These are phyloP conservation scores for Bertia moriformis DNA, from an alignment of 2,329 filamentous ascomycete species.

Conservation along the genomic window DNA sequence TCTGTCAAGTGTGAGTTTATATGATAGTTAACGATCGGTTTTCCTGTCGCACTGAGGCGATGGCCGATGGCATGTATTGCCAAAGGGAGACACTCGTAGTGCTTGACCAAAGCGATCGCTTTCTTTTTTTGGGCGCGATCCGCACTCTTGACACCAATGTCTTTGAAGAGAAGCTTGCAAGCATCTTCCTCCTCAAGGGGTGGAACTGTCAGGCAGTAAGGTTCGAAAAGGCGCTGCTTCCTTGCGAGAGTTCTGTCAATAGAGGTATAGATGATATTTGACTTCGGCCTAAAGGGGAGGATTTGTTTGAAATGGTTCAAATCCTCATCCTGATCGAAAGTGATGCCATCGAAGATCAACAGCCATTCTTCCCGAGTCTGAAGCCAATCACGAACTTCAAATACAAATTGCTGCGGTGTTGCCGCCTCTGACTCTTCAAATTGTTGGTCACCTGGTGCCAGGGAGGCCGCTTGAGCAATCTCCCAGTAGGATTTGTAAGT, in stretches of 20 bases:
- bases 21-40: conserved; percentile 13
- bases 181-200: conserved; percentile 25
- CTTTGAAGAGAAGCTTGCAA: conserved; percentile 28
- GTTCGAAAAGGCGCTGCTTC: conserved; percentile 7
- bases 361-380: conserved; percentile 49
- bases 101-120: conserved; percentile 26
- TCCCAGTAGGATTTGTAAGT: conserved; percentile 50
- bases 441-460: conserved; percentile 26
- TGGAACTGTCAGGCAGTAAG: conserved; percentile 14
- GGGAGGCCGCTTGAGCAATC: conserved; percentile 41
- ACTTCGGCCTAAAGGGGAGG: conserved; percentile 48
- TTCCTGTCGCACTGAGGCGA: conserved; percentile 9
- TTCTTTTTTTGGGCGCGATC: conserved; percentile 22
- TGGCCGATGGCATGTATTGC: conserved; percentile 30
- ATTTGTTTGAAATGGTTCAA: conserved; percentile 32
- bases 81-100: conserved; percentile 31
- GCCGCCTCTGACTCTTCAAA: conserved; percentile 20
- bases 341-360: conserved; percentile 51
- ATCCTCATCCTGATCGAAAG: conserved; percentile 38
- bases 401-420: conserved; percentile 32
- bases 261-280: conserved; percentile 55
- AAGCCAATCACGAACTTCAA: conserved; percentile 46
- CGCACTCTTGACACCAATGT: conserved; percentile 25
- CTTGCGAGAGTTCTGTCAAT: conserved; percentile 36
- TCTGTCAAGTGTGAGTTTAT: conserved; percentile 40